phyloP scores from a whole-genome alignment of 73 alveolate genomes.

The Tetrahymena thermophila region DNA sequence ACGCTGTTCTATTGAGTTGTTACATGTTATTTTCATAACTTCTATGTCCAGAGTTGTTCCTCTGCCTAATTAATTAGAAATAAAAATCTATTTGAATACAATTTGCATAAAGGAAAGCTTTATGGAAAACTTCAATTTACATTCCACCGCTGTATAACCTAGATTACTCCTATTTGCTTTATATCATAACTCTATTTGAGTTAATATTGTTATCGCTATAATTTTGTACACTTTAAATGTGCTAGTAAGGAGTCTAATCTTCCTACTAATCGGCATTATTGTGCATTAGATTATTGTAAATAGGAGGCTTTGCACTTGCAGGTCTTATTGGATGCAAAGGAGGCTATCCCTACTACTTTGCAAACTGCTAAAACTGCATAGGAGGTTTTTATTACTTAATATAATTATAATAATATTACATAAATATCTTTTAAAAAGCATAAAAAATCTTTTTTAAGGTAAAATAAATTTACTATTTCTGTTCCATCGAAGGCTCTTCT shows the following conservation, averaged over 20 bases:
- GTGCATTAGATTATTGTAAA: not conserved
- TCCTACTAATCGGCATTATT: not conserved
- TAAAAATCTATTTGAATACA: not conserved
- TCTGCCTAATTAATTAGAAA: not conserved
- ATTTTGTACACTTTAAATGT: not conserved
- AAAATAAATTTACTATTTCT: not conserved
- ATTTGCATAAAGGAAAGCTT: too few species aligned
- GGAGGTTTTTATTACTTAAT: not conserved
- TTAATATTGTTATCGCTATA: not conserved
- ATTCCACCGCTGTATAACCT: not conserved
- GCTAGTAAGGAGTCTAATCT: not conserved
- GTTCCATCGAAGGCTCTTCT: not conserved
- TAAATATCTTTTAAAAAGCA: too few species aligned
- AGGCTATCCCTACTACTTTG: not conserved
- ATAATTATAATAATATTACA: too few species aligned
- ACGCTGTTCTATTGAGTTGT: not conserved
- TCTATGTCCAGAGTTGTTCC: not conserved
- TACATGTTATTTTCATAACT: not conserved
- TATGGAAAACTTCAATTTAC: not conserved
- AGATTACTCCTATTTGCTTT: not conserved
- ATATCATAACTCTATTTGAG: not conserved
- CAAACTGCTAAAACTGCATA: not conserved
- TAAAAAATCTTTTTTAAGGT: too few species aligned
- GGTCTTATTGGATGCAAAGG: not conserved
- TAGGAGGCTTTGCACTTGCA: not conserved